These are phyloP conservation scores for Pseudonitzschia delicatissima DNA, from an alignment of 108 stramenopile genomes.

Conservation along the genomic window DNA sequence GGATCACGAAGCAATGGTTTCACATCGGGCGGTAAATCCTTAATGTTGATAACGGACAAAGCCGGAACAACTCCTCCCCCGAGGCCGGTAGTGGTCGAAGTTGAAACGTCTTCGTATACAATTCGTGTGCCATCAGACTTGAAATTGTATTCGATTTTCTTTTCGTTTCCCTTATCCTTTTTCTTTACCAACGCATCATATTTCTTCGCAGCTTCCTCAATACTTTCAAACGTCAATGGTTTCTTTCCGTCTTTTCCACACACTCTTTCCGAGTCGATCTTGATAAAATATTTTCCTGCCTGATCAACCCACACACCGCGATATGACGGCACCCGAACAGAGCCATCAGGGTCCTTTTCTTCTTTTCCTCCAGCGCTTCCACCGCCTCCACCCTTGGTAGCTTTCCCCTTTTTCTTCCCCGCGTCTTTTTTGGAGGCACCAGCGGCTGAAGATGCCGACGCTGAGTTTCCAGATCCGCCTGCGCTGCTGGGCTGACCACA, in stretches of 20 bases:
- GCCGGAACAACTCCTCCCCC: conserved; percentile 48
- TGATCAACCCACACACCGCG: conserved; percentile 70
- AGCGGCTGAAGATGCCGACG: not conserved
- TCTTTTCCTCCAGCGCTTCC: conserved; percentile 35
- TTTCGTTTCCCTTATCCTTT: conserved; percentile 19
- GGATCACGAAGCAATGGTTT: conserved; percentile 86
- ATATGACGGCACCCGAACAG: conserved; percentile 61
- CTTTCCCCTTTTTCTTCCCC: conserved; percentile 23
- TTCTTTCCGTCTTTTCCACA: conserved; percentile 21
- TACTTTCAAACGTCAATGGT: conserved; percentile 55
- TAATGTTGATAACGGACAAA: conserved; percentile 70
- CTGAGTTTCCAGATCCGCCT: not conserved
- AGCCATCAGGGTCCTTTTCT: conserved; percentile 66
- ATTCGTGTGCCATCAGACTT: conserved; percentile 64
- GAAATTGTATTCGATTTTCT: conserved; percentile 61
- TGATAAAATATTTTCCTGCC: conserved; percentile 72
- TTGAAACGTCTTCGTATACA: conserved; percentile 51
- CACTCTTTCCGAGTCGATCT: conserved; percentile 50
- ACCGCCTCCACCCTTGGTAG: conserved; percentile 18
- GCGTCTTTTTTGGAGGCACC: not conserved
- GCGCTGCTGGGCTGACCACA: conserved; percentile 50
- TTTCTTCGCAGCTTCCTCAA: conserved; percentile 67
- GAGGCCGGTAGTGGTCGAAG: conserved; percentile 40
- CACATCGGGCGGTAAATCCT: conserved; percentile 74
- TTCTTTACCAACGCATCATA: conserved; percentile 51